A percentile compares a stretch with the other conserved stretches of the same genome.
phyloP scores from a whole-genome alignment of 805 yeast genomes.

The Huiozyma sinensis region DNA sequence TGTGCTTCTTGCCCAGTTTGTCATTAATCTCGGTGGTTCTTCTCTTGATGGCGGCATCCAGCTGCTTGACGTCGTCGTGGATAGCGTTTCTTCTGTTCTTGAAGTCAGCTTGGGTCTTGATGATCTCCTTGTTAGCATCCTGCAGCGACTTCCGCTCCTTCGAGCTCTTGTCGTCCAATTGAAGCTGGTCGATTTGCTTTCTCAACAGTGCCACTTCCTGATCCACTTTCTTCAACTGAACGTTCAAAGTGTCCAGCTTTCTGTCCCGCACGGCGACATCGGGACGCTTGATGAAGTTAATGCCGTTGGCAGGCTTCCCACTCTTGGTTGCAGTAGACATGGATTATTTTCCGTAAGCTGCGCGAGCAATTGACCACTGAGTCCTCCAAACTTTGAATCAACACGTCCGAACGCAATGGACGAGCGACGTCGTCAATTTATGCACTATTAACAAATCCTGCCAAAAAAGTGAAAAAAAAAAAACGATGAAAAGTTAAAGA shows the following conservation, averaged over 20 bases:
- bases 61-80: constrained; percentile 55
- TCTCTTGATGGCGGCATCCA: constrained; percentile 64
- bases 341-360: too few species aligned
- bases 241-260: constrained; percentile 42
- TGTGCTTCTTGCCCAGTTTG: constrained; percentile 34
- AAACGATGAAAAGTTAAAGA: too few species aligned
- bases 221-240: constrained; percentile 56
- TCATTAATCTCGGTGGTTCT: constrained; percentile 65
- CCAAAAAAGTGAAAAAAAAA: too few species aligned
- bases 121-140: constrained; percentile 36
- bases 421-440: too few species aligned
- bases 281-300: constrained; percentile 49
- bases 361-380: too few species aligned
- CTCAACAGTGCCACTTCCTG: constrained; percentile 40
- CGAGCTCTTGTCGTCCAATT: constrained; percentile 38
- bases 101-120: constrained; percentile 37
- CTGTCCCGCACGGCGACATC: constrained; percentile 56
- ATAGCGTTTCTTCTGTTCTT: constrained; percentile 36
- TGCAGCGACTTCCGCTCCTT: constrained; percentile 45
- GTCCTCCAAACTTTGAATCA: too few species aligned
- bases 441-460: too few species aligned
- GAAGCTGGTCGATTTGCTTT: constrained; percentile 42
- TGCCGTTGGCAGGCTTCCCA: too few species aligned
- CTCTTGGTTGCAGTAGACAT: too few species aligned
- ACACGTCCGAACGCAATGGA: too few species aligned